Conservation (phyloP, 2,329 filamentous ascomycete genomes). For the Fusarium papillatum region DNA sequence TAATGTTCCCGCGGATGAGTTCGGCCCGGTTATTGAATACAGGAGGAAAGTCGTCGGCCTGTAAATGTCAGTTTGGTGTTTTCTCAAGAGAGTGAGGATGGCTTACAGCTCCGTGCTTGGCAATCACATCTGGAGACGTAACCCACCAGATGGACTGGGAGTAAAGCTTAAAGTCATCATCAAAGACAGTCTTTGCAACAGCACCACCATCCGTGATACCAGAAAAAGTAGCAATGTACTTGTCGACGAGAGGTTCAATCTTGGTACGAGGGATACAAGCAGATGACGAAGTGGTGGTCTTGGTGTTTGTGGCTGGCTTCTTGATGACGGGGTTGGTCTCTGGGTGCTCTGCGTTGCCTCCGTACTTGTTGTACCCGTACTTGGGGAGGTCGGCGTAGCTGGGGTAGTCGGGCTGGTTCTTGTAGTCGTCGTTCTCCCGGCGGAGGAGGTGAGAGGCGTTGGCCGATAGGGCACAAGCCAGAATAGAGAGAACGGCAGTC, state of each 20-base stretch:
- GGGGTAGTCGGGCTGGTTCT: neutral
- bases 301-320: slow-evolving; percentile 5
- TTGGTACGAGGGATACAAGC: slow-evolving; percentile 23
- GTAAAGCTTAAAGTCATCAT: slow-evolving; percentile 29
- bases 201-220: slow-evolving; percentile 36
- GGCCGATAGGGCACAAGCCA: slow-evolving; percentile 29
- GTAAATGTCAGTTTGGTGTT: neutral
- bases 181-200: slow-evolving; percentile 20
- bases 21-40: slow-evolving; percentile 23
- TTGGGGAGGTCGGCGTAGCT: slow-evolving; percentile 24
- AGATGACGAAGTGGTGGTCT: neutral
- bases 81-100: too few species aligned
- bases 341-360: slow-evolving; percentile 32
- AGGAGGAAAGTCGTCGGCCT: slow-evolving; percentile 38
- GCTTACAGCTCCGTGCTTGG: slow-evolving; percentile 32
- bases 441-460: slow-evolving; percentile 22
- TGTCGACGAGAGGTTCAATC: slow-evolving; percentile 32
- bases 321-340: slow-evolving; percentile 23
- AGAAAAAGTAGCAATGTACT: slow-evolving; percentile 33
- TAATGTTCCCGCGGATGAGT: slow-evolving; percentile 28
- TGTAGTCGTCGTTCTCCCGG: slow-evolving; percentile 2
- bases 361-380: slow-evolving; percentile 25
- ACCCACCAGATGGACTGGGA: slow-evolving; percentile 39
- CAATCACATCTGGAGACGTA: slow-evolving; percentile 16
- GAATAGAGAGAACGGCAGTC: slow-evolving; percentile 17